These are phyloP conservation scores for Conticribra guillardii DNA, from an alignment of 108 stramenopile genomes.

Conservation along the genomic window DNA sequence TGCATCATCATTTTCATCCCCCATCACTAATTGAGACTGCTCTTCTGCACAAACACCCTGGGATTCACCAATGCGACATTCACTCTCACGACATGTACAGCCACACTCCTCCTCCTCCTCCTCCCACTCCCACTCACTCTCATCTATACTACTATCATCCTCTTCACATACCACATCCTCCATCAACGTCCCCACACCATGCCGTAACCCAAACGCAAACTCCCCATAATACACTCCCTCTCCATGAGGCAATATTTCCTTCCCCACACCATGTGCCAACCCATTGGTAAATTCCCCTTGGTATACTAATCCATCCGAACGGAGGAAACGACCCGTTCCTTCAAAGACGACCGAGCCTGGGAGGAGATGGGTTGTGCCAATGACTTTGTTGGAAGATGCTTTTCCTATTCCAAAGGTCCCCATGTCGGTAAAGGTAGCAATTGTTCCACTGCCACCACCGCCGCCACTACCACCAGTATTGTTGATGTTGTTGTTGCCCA, in stretches of 20 bases:
- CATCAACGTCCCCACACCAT: conserved; percentile 48
- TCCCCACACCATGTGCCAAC: conserved; percentile 35
- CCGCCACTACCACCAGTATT: background rate
- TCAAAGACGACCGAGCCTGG: conserved; percentile 31
- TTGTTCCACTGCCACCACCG: background rate
- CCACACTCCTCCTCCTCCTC: conserved; percentile 15
- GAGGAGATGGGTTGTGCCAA: conserved; percentile 16
- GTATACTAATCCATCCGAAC: conserved; percentile 34
- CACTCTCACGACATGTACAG: background rate
- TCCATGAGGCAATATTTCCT: conserved; percentile 25
- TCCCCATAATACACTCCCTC: conserved; percentile 38
- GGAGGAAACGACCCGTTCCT: conserved; percentile 25
- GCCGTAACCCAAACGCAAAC: conserved; percentile 28
- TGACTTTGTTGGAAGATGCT: conserved; percentile 1
- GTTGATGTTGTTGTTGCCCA: background rate
- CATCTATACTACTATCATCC: background rate
- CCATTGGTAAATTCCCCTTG: conserved; percentile 39
- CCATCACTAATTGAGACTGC: too few species aligned
- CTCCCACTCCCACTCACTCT: too few species aligned
- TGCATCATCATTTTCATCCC: background rate
- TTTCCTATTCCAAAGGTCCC: too few species aligned
- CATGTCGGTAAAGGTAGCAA: too few species aligned
- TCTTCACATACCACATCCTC: conserved; percentile 23
- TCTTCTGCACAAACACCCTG: too few species aligned
- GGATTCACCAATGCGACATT: too few species aligned